Conservation (phyloP, 208 protist genomes). For the Wallacemonas sp. region DNA sequence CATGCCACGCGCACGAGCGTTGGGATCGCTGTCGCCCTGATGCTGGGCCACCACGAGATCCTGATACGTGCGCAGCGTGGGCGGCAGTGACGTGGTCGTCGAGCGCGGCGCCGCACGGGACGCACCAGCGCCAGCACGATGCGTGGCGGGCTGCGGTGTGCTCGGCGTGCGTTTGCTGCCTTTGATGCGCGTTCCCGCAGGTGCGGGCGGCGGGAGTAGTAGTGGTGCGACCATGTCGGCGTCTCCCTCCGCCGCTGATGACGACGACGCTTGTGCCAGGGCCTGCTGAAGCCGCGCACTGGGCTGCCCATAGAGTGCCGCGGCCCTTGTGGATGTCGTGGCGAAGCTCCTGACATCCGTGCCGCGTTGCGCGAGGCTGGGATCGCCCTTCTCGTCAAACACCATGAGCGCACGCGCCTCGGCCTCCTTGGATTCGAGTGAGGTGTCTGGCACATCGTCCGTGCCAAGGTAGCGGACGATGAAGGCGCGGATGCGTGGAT, state of each 20-base stretch:
- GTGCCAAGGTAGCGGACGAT: conserved; percentile 73
- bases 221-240: too few species aligned
- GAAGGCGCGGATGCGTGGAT: conserved; percentile 70
- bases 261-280: neutral
- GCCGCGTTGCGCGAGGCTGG: neutral
- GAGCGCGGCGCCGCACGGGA: neutral
- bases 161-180: too few species aligned
- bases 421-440: conserved; percentile 1
- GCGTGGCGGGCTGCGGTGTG: too few species aligned
- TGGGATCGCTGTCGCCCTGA: neutral
- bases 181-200: too few species aligned
- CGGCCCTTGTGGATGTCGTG: conserved; percentile 16
- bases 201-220: too few species aligned
- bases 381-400: conserved; percentile 4
- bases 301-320: conserved; percentile 28
- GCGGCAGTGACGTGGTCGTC: neutral
- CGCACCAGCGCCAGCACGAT: too few species aligned
- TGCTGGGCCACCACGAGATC: conserved; percentile 7
- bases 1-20: neutral
- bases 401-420: conserved; percentile 15
- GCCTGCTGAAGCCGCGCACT: conserved; percentile 24
- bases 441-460: conserved; percentile 26
- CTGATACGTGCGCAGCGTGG: conserved; percentile 9
- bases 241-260: too few species aligned
- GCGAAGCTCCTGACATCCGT: neutral